These are phyloP conservation scores for Candida piceae DNA, from an alignment of 805 yeast genomes.

Conservation along the genomic window DNA sequence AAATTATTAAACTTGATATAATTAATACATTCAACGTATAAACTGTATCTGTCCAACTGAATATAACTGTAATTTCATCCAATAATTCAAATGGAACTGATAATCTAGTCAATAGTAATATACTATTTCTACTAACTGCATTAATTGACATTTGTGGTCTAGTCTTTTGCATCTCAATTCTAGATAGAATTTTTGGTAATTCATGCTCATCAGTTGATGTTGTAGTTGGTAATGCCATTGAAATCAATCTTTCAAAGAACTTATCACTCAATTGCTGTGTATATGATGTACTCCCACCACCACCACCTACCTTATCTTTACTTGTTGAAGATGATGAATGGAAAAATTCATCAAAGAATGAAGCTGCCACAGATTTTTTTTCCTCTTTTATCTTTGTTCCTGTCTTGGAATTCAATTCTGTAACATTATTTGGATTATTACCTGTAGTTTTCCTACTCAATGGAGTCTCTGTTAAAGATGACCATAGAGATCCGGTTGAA, in stretches of 20 bases:
- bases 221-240: slow-evolving; percentile 67
- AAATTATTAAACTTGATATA: slow-evolving; percentile 33
- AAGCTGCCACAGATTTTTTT: slow-evolving; percentile 5
- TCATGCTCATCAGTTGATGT: slow-evolving; percentile 39
- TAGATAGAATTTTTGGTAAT: slow-evolving; percentile 35
- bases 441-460: neutral
- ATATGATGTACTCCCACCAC: slow-evolving; percentile 5
- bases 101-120: slow-evolving; percentile 55
- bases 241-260: slow-evolving; percentile 62
- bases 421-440: neutral
- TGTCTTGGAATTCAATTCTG: no score
- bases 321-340: slow-evolving; percentile 11
- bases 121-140: slow-evolving; percentile 62
- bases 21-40: slow-evolving; percentile 54
- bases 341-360: slow-evolving; percentile 21
- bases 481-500: slow-evolving; percentile 11
- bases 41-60: slow-evolving; percentile 61
- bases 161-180: slow-evolving; percentile 55
- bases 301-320: neutral
- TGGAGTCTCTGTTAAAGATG: slow-evolving; percentile 11
- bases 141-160: slow-evolving; percentile 70
- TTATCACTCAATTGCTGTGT: slow-evolving; percentile 50
- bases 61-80: slow-evolving; percentile 49
- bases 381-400: neutral
- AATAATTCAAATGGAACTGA: slow-evolving; percentile 56